Evolutionary conservation across 371 early-diverging fungal genomes (phyloP).

Genomic region (Mucor mucedo): DNA sequence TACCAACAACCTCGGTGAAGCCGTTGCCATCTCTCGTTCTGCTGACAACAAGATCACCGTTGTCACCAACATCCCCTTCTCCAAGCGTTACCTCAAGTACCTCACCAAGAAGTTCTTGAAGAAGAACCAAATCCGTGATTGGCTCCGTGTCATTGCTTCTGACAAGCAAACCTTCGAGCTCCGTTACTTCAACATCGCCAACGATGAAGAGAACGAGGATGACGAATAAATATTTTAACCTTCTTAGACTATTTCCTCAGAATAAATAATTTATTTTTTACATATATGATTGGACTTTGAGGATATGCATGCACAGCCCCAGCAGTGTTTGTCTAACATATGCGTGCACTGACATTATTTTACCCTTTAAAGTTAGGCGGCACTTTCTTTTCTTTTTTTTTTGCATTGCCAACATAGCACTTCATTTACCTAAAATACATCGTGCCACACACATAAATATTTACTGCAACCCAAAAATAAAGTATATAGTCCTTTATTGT

Average conservation of each 20-base stretch:
- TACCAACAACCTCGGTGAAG: conserved; percentile 93
- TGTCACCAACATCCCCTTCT: conserved; percentile 80
- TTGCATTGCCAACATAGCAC: too few species aligned
- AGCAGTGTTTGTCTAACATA: too few species aligned
- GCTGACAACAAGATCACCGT: conserved; percentile 79
- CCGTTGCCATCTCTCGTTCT: conserved; percentile 83
- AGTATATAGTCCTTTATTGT: too few species aligned
- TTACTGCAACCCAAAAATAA: too few species aligned
- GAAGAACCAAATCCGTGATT: conserved; percentile 98
- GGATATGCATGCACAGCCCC: too few species aligned
- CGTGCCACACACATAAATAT: too few species aligned
- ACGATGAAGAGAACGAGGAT: conserved; percentile 85
- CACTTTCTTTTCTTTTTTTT: too few species aligned
- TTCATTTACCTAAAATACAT: too few species aligned
- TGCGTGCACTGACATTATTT: too few species aligned
- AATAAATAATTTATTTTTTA: not conserved
- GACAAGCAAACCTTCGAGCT: conserved; percentile 93
- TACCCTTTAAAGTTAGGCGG: too few species aligned
- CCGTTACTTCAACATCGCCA: conserved; percentile 94
- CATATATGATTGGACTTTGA: too few species aligned
- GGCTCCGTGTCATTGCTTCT: conserved; percentile 95
- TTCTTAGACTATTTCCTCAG: not conserved
- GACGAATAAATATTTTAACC: conserved; percentile 50
- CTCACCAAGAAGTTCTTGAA: conserved; percentile 99
- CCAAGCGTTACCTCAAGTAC: conserved; percentile 99